phyloP scores from a whole-genome alignment of 768 basidiomycete genomes.

The Tylopilus balloui region DNA sequence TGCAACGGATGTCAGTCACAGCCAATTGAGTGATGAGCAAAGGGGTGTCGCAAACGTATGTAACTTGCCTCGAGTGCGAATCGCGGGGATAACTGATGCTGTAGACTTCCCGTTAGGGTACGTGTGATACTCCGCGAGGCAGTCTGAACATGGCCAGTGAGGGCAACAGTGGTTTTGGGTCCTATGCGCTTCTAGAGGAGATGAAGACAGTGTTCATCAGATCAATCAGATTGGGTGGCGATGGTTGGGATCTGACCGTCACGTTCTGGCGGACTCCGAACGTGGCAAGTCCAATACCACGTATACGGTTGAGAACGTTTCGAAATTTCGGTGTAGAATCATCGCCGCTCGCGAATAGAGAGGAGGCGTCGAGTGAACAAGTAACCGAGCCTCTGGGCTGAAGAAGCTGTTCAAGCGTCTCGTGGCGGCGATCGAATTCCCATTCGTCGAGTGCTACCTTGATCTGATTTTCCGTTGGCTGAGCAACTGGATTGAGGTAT shows the following conservation, averaged over 20 bases:
- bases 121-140: slow-evolving; percentile 27
- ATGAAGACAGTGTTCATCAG: slow-evolving; percentile 20
- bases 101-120: slow-evolving; percentile 63
- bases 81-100: slow-evolving; percentile 72
- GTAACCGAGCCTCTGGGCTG: slow-evolving; percentile 43
- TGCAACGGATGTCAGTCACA: slow-evolving; percentile 23
- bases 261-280: slow-evolving; percentile 42
- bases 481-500: slow-evolving; percentile 17
- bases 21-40: slow-evolving; percentile 5
- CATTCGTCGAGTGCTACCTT: slow-evolving; percentile 39
- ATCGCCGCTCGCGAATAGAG: slow-evolving; percentile 39
- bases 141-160: slow-evolving; percentile 37
- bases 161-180: slow-evolving; percentile 40
- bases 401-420: slow-evolving; percentile 37
- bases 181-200: slow-evolving; percentile 43
- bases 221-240: slow-evolving; percentile 15
- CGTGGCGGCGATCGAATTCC: slow-evolving; percentile 36
- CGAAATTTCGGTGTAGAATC: slow-evolving; percentile 26
- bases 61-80: slow-evolving; percentile 42
- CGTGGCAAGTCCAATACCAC: slow-evolving; percentile 32
- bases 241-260: slow-evolving; percentile 34
- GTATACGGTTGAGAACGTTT: slow-evolving; percentile 32
- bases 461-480: slow-evolving; percentile 40
- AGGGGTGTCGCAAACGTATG: slow-evolving; percentile 17
- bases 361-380: slow-evolving; percentile 46